phyloP scores from a whole-genome alignment of 257 asterid genomes.

The Ajuga chamaepitys region DNA sequence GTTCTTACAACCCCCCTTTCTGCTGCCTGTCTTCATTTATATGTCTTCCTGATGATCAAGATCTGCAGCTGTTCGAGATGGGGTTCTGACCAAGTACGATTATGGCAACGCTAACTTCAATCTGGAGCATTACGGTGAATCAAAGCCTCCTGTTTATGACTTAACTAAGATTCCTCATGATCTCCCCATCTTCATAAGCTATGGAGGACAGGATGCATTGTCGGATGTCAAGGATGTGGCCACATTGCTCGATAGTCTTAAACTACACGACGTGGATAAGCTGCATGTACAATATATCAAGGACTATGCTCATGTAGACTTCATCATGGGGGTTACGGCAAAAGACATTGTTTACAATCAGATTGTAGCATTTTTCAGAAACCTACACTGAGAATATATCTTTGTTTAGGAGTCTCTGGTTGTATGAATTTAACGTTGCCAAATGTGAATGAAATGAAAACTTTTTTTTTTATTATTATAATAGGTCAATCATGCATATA shows the following conservation, averaged over 20 bases:
- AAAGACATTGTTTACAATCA: constrained; percentile 66
- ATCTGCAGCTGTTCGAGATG: constrained; percentile 60
- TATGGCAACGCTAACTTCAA: constrained; percentile 46
- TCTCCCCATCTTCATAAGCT: constrained; percentile 71
- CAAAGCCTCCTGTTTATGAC: constrained; percentile 54
- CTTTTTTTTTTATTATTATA: no score
- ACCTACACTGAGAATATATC: background rate
- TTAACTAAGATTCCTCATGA: constrained; percentile 54
- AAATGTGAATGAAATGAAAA: no score
- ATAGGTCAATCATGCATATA: no score
- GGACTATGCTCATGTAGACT: constrained; percentile 78
- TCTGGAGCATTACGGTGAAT: constrained; percentile 52
- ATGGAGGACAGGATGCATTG: constrained; percentile 80
- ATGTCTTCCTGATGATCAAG: background rate
- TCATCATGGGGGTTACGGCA: constrained; percentile 66
- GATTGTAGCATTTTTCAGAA: constrained; percentile 29
- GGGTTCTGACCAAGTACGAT: constrained; percentile 54
- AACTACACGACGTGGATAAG: constrained; percentile 47
- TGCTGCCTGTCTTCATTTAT: background rate
- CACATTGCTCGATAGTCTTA: constrained; percentile 48
- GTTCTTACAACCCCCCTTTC: background rate
- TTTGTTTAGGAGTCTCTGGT: background rate
- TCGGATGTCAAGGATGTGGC: constrained; percentile 61
- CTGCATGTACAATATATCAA: constrained; percentile 66
- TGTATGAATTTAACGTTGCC: background rate